A percentile compares a stretch with the other conserved stretches of the same genome.
Evolutionary conservation across 2,329 filamentous ascomycete species (phyloP).

Genomic region (Penicillium sp.): DNA sequence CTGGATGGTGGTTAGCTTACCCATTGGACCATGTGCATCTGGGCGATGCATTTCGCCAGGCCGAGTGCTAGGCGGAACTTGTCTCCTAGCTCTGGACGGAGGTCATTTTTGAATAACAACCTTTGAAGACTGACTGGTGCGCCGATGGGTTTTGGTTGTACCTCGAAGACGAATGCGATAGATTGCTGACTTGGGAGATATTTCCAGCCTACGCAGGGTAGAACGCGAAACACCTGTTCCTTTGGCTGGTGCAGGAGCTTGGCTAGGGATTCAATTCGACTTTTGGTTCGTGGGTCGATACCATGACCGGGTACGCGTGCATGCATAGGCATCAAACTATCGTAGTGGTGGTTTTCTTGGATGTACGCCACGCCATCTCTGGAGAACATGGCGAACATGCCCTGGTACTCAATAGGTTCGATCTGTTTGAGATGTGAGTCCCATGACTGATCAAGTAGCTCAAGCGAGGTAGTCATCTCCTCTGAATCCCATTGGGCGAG

Average conservation of each 20-base stretch:
- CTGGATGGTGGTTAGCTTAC: neutral
- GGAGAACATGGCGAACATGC: conserved; percentile 8
- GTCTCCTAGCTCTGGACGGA: conserved; percentile 3
- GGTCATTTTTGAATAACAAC: conserved; percentile 1
- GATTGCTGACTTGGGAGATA: conserved; percentile 4
- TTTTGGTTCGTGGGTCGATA: conserved; percentile 1
- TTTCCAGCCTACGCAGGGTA: conserved; percentile 8
- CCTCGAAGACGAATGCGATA: conserved; percentile 8
- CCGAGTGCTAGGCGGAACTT: conserved; percentile 8
- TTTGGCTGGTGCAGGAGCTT: conserved; percentile 9
- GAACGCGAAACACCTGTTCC: conserved; percentile 5
- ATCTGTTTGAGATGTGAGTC: conserved; percentile 3
- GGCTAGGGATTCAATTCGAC: conserved; percentile 4
- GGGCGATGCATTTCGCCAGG: conserved; percentile 5
- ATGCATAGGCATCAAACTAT: neutral
- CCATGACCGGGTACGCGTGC: neutral
- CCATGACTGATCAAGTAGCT: conserved; percentile 1
- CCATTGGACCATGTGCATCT: conserved; percentile 12
- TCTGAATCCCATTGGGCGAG: conserved; percentile 6
- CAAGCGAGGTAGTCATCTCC: neutral
- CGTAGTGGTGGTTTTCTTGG: conserved; percentile 8
- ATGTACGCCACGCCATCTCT: conserved; percentile 1
- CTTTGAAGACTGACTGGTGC: conserved; percentile 8
- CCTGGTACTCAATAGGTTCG: conserved; percentile 1
- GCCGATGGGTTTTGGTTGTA: conserved; percentile 5